Percentiles rank a stretch among this genome's conserved stretches.
Evolutionary conservation across 345 rosid species (phyloP).

Genomic region (Cardamine resedifolia): DNA sequence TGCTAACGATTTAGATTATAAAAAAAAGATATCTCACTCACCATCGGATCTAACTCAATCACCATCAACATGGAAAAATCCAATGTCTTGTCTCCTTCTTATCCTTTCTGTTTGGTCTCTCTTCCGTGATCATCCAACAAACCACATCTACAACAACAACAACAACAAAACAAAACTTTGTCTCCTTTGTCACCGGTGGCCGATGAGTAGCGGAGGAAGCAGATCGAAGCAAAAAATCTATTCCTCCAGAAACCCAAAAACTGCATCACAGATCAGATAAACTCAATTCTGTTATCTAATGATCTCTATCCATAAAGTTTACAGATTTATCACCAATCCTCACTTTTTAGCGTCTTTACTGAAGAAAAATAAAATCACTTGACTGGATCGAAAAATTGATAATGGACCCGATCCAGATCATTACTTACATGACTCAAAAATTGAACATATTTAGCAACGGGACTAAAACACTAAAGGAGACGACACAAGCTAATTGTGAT

Average conservation of each 20-base stretch:
- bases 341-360: neutral
- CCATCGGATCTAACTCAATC: too few species aligned
- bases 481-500: neutral
- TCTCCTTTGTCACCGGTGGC: conserved; percentile 44
- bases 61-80: too few species aligned
- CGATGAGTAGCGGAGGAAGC: conserved; percentile 51
- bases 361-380: neutral
- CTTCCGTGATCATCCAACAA: too few species aligned
- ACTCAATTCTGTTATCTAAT: neutral
- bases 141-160: too few species aligned
- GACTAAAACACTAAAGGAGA: conserved; percentile 15
- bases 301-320: neutral
- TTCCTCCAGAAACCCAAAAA: conserved; percentile 35
- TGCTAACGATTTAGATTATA: too few species aligned
- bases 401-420: conserved; percentile 21
- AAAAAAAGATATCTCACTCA: too few species aligned
- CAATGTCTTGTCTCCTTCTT: too few species aligned
- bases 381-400: conserved; percentile 23
- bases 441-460: too few species aligned
- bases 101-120: too few species aligned
- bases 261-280: conserved; percentile 26
- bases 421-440: neutral
- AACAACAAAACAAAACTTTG: too few species aligned
- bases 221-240: conserved; percentile 87
- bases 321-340: conserved; percentile 18